Percentiles rank a stretch among this genome's conserved stretches.
phyloP scores from a whole-genome alignment of 306 rosid species.

The Pachyrhizus erosus region DNA sequence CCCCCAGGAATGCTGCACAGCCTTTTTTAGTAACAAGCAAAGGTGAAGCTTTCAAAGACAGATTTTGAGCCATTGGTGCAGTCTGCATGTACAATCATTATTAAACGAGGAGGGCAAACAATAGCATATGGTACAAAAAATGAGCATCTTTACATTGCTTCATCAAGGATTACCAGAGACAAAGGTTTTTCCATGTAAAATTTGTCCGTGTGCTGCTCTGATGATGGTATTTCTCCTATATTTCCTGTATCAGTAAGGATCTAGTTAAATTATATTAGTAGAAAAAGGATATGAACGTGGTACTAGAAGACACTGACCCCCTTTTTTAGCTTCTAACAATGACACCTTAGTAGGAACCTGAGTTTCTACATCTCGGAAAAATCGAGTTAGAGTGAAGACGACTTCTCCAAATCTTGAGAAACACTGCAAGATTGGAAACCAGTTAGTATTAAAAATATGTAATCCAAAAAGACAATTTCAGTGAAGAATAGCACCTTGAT shows the following conservation, averaged over 20 bases:
- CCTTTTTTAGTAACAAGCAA: conserved; percentile 47
- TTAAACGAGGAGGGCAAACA: conserved; percentile 39
- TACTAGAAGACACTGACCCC: conserved; percentile 57
- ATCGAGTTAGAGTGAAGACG: conserved; percentile 80
- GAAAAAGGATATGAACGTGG: background rate
- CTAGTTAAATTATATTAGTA: conserved; percentile 38
- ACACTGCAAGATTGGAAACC: conserved; percentile 60
- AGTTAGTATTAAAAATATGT: conserved; percentile 39
- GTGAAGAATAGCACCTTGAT: conserved; percentile 64
- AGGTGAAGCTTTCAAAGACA: conserved; percentile 48
- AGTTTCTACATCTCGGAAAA: conserved; percentile 77
- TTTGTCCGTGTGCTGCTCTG: conserved; percentile 47
- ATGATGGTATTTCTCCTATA: conserved; percentile 46
- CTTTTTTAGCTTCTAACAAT: conserved; percentile 54
- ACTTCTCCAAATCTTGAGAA: conserved; percentile 87
- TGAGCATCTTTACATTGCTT: conserved; percentile 7
- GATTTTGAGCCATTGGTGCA: conserved; percentile 48
- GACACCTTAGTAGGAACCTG: conserved; percentile 63
- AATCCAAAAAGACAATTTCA: conserved; percentile 27
- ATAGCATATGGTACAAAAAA: conserved; percentile 31
- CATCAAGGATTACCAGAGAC: conserved; percentile 53
- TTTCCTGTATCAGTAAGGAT: conserved; percentile 51
- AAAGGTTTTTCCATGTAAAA: conserved; percentile 50
- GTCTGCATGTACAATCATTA: conserved; percentile 60
- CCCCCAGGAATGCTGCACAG: conserved; percentile 48